Evolutionary conservation across 139 green algal genomes (phyloP).

Genomic region (Chlamydomonas applanata): DNA sequence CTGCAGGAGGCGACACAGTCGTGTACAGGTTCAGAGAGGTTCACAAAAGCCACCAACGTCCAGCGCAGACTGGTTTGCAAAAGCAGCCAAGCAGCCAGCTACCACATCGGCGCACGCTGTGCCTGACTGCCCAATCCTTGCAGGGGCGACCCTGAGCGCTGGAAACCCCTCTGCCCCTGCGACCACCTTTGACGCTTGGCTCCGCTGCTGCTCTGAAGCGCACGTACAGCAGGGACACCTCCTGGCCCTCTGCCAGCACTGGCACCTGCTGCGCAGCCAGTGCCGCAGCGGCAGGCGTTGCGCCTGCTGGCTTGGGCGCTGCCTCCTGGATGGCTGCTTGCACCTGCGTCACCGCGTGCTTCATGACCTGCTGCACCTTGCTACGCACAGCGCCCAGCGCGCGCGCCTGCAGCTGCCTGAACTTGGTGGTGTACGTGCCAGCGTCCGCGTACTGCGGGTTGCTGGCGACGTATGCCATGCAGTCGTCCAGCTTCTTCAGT

Average conservation of each 20-base stretch:
- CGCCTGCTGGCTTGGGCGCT: conserved; percentile 3
- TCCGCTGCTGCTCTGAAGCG: conserved; percentile 87
- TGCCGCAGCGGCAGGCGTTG: conserved; percentile 2
- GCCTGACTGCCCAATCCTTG: too few relatives aligned
- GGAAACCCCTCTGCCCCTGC: background rate
- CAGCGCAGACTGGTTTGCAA: too few relatives aligned
- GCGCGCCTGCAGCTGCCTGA: conserved; percentile 83
- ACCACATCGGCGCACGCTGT: too few relatives aligned
- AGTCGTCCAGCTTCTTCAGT: conserved; percentile 87
- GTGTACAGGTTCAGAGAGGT: too few relatives aligned
- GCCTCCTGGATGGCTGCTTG: conserved; percentile 18
- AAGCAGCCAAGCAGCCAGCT: too few relatives aligned
- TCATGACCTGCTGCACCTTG: conserved; percentile 69
- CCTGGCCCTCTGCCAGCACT: conserved; percentile 65
- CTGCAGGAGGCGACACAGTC: too few relatives aligned
- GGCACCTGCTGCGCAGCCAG: background rate
- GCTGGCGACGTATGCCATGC: conserved; percentile 71
- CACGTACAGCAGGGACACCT: conserved; percentile 92
- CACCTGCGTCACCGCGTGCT: conserved; percentile 38
- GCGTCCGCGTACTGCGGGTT: conserved; percentile 92
- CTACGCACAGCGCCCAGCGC: conserved; percentile 63
- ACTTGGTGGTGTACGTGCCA: conserved; percentile 78
- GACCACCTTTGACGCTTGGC: conserved; percentile 65
- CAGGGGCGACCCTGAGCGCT: too few relatives aligned
- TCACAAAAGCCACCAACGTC: too few relatives aligned